Evolutionary conservation across 164 flowering plant species (phyloP).

Genomic region (Sextonia rubra): DNA sequence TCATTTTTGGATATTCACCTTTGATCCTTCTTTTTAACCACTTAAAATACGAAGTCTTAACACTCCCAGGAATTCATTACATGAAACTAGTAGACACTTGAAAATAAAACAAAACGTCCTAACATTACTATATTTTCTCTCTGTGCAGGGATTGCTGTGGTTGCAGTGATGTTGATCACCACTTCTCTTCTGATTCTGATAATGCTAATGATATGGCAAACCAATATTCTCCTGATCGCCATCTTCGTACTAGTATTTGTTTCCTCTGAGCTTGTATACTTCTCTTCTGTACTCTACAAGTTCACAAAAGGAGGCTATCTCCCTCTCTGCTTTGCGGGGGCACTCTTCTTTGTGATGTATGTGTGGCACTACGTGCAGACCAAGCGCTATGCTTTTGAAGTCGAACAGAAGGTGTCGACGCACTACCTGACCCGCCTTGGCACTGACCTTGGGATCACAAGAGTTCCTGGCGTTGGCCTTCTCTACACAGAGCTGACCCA

Average conservation of each 20-base stretch:
- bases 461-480: conserved; percentile 26
- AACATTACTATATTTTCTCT: background rate
- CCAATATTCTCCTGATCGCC: conserved; percentile 9
- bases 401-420: conserved; percentile 19
- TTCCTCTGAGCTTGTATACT: conserved; percentile 20
- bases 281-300: conserved; percentile 25
- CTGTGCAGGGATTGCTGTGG: conserved; percentile 25
- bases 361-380: conserved; percentile 26
- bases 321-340: conserved; percentile 23
- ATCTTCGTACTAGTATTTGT: conserved; percentile 14
- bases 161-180: conserved; percentile 22
- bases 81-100: too few relatives aligned
- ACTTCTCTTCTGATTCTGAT: conserved; percentile 17
- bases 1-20: background rate
- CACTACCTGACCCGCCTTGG: conserved; percentile 10
- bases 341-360: conserved; percentile 16
- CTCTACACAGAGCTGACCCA: conserved; percentile 21
- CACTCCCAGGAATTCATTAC: too few relatives aligned
- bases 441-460: conserved; percentile 13
- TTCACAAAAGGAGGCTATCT: conserved; percentile 26
- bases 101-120: too few relatives aligned
- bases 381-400: conserved; percentile 17
- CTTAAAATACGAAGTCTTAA: too few relatives aligned
- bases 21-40: too few relatives aligned
- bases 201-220: conserved; percentile 26